A percentile compares a stretch with the other conserved stretches of the same genome.
phyloP scores from a whole-genome alignment of 495 filamentous ascomycete genomes.

The Cercophora scortea region DNA sequence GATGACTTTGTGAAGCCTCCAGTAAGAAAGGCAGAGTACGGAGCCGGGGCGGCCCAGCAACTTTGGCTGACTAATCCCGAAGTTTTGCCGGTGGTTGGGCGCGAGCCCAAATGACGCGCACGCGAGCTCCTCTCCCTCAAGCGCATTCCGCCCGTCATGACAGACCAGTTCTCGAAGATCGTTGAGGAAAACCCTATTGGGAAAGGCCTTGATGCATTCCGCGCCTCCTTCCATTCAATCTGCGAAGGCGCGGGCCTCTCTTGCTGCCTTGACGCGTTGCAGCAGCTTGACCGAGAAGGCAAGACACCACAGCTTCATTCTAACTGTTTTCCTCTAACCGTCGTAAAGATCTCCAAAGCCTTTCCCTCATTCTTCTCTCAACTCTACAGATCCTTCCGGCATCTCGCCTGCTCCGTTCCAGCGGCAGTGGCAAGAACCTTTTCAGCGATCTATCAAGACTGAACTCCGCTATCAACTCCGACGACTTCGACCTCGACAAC shows the following conservation, averaged over 20 bases:
- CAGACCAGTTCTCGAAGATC: constrained; percentile 17
- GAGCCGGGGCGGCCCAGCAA: background rate
- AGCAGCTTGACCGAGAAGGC: constrained; percentile 25
- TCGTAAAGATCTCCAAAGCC: constrained; percentile 15
- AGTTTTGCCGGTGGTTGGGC: background rate
- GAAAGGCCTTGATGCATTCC: constrained; percentile 27
- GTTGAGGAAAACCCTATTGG: constrained; percentile 28
- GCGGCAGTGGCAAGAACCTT: constrained; percentile 10
- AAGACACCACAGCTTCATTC: constrained; percentile 6
- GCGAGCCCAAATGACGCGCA: no score
- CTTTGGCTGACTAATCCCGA: constrained; percentile 4
- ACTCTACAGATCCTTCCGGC: constrained; percentile 22
- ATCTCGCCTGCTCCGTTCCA: constrained; percentile 19
- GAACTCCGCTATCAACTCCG: constrained; percentile 19
- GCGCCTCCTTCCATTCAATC: constrained; percentile 21
- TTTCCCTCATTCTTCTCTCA: constrained; percentile 13
- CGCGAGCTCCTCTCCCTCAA: no score
- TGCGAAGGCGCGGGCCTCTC: constrained; percentile 15
- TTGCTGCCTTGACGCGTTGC: constrained; percentile 16
- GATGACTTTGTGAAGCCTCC: no score
- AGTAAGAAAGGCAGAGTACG: no score
- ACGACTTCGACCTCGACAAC: background rate
- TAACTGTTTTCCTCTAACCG: constrained; percentile 10
- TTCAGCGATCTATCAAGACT: constrained; percentile 18
- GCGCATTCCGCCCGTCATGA: no score